Evolutionary conservation across 2,329 filamentous ascomycete genomes (phyloP).

Genomic region (Aspergillus jensenii): DNA sequence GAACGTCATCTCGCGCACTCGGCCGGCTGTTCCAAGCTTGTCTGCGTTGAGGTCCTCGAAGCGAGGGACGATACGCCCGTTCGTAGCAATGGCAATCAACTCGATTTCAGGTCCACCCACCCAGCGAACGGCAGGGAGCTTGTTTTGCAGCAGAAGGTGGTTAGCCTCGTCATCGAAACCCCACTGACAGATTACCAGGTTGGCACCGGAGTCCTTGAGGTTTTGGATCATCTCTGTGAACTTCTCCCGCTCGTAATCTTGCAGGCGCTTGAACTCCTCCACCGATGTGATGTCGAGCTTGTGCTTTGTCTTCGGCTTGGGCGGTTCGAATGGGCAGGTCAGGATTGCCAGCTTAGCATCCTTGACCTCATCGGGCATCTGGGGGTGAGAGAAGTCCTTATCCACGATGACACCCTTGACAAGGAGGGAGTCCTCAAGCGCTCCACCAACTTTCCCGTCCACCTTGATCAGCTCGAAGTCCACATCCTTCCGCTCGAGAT

Average conservation of each 20-base stretch:
- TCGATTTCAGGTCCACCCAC: conserved; percentile 98
- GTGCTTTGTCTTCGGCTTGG: conserved; percentile 99
- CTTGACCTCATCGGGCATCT: conserved; percentile 94
- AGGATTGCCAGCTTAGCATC: conserved; percentile 98
- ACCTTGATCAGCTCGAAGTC: conserved; percentile 99
- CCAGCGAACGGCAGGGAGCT: conserved; percentile 94
- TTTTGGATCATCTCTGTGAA: conserved; percentile 98
- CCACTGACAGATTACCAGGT: conserved; percentile 98
- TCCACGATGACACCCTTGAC: conserved; percentile 98
- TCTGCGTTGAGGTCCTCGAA: conserved; percentile 91
- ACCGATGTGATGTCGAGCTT: conserved; percentile 96
- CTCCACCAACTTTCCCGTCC: conserved; percentile 93
- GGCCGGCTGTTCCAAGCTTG: conserved; percentile 86
- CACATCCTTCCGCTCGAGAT: conserved; percentile 93
- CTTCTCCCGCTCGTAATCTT: conserved; percentile 93
- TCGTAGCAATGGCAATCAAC: conserved; percentile 96
- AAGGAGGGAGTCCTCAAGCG: conserved; percentile 88
- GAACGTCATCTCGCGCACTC: conserved; percentile 93
- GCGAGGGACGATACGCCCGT: conserved; percentile 93
- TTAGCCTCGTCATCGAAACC: conserved; percentile 99
- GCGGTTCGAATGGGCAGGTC: conserved; percentile 96
- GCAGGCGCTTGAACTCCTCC: conserved; percentile 97
- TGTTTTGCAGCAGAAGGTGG: conserved; percentile 92
- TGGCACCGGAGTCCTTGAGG: conserved; percentile 95
- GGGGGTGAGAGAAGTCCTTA: conserved; percentile 99